These are phyloP conservation scores for Pseudogymnoascus sp. DNA, from an alignment of 2,329 filamentous ascomycete species.

Conservation along the genomic window DNA sequence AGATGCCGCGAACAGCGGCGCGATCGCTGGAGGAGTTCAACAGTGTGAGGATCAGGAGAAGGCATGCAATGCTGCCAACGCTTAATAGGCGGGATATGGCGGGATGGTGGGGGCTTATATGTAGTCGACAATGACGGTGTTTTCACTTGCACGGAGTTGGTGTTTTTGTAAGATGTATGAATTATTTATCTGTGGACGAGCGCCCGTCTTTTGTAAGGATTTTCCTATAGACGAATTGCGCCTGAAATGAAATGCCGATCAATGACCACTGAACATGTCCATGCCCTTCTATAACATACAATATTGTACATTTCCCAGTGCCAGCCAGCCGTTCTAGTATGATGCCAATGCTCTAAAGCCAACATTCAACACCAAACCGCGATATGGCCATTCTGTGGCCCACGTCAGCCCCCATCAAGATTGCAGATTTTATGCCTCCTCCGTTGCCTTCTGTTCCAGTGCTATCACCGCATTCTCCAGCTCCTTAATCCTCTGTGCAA, in stretches of 20 bases:
- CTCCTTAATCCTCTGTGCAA: constrained; percentile 39
- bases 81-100: not conserved
- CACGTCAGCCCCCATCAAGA: not conserved
- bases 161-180: not conserved
- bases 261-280: not conserved
- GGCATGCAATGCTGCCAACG: constrained; percentile 15
- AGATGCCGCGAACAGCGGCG: constrained; percentile 47
- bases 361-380: not conserved
- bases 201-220: not conserved
- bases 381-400: not conserved
- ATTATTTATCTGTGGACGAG: not conserved
- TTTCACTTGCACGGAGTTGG: not conserved
- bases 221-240: not conserved
- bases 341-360: not conserved
- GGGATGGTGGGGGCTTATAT: not conserved
- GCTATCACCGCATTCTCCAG: constrained; percentile 36
- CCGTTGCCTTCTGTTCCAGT: constrained; percentile 20
- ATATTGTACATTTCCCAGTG: not conserved
- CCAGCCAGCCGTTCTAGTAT: not conserved
- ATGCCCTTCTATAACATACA: not conserved
- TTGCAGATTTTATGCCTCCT: not conserved
- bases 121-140: not conserved
- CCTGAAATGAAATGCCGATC: constrained; percentile 4
- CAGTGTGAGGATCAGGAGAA: constrained; percentile 51
- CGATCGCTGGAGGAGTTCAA: constrained; percentile 32